Base-by-base conservation (phyloP, 345 rosid species). In the Atalantia buxifolia region DNA sequence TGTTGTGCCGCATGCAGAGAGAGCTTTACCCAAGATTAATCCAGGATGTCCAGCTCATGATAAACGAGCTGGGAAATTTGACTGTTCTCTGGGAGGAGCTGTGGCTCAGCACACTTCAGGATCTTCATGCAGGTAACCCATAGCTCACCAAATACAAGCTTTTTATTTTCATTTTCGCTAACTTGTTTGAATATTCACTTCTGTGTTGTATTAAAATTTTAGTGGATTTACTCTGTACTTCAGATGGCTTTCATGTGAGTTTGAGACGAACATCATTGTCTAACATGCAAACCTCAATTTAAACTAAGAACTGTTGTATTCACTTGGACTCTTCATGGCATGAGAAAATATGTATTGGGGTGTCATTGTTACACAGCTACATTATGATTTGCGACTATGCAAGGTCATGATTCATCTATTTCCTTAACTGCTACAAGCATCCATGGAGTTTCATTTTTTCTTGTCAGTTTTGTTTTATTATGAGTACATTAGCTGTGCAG, bases 71-170 rank as follows among this genome's bases (percentile, higher is more conserved):
- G 71, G 94, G 86, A 69, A 94, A 92, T 83, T 89, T 91, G 67
- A 92, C 98, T 74, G 97, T 94, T 80, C 96, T 94, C 64, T 94
- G 98, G 98, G 98, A 94, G 87, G 98, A 94, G 81, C 88, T 94
- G 50, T 94, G 98, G 97, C 93, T 94, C 69, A 87, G 97, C 88
- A 94, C 98, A 50, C 97, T 94, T 83, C 97, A 94, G 84, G 98
- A 94, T 82, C 92, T 94, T 84, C 97, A 92, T 78, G 89, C 92
- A 88, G 98, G 98, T 94, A 87, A 78, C 40, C 40, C 38, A 69
- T 72, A 59, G 76, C 75, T 62, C 69, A 57, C 61, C 40, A 28
- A 75, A 74, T 48, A 53, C 74, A 22, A 69, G 55, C 38, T 69
- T 80, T 27, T 79, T 80, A 57, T 65, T 67, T 74, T 79, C 70